Evolutionary conservation across 2,329 filamentous ascomycete species (phyloP), one percentile per base, ranked within the genome.

Genomic region (Neospermospora avenae): DNA sequence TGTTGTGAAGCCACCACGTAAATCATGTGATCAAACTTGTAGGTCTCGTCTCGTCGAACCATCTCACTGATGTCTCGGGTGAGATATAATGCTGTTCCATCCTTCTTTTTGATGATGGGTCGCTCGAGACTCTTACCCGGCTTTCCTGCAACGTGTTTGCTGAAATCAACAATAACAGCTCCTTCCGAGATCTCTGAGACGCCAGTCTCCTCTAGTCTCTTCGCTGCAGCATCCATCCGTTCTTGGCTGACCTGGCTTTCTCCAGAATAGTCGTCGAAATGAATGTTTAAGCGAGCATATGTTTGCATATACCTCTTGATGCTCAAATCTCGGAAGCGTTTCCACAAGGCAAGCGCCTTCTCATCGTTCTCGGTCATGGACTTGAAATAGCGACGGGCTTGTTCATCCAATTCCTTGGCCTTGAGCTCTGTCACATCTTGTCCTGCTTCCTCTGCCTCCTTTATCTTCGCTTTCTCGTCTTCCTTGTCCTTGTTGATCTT

Each of bases 21-120:
- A 63, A 91, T 87, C 87, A 92, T 90, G 72, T 90, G 84, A 75
- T 92, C 88, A 68, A 90, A 91, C 11, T 84, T 73, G 75, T 85
- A 84, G 69, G 82, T 81, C 22, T 86, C 78, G 51, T 83, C 76
- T 58, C 89, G 84, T 69, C 85, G 82, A 56, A 91, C 75, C 28
- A 90, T 82, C 70, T 91, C 88, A 67, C 86, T 88, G 63, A 93
- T 88, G 73, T 93, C 89, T 66, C 89, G 84, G 54, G 90, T 90
- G 49, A 93, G 80, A 72, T 93, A 93, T 35, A 91, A 81, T 42
- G 87, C 88, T 13, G 88, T 91, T 58, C 89, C 89, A 65, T 90
- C 86, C 66, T 83, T 84, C 77, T 90, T 89, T 65, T 87, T 83
- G 60, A 92, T 82, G 57, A 92, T 82, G 25, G 87, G 83, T 70